Percentiles rank a stretch among this genome's conserved stretches.
Evolutionary conservation across 2,329 filamentous ascomycete genomes (phyloP).

Genomic region (Fusarium lyarnte): DNA sequence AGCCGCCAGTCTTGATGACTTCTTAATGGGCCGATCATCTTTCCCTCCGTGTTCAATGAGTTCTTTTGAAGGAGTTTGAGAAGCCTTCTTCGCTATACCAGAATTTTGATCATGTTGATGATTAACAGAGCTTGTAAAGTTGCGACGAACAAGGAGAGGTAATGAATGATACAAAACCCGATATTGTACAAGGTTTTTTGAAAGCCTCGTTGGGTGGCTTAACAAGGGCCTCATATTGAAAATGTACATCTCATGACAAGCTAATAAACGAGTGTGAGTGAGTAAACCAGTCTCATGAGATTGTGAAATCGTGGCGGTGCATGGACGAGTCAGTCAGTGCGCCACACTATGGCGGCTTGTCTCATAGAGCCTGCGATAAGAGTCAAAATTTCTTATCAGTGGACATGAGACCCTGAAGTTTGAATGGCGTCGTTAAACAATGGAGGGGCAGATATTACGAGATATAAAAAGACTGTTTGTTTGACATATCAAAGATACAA

Average conservation of each 20-base stretch:
- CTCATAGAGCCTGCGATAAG: slow-evolving; percentile 17
- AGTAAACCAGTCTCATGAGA: slow-evolving; percentile 25
- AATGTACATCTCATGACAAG: slow-evolving; percentile 33
- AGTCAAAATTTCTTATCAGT: slow-evolving; percentile 25
- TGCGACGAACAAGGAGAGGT: slow-evolving; percentile 1
- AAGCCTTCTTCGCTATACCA: background rate
- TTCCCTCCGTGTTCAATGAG: background rate
- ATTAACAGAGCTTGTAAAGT: slow-evolving; percentile 23
- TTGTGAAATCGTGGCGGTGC: slow-evolving; percentile 27
- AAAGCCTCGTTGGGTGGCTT: slow-evolving; percentile 25
- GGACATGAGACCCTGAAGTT: background rate
- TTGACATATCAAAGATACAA: background rate
- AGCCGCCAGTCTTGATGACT: slow-evolving; percentile 34
- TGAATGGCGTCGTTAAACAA: background rate
- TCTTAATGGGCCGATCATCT: background rate
- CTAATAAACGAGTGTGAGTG: slow-evolving; percentile 11
- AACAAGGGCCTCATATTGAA: slow-evolving; percentile 33
- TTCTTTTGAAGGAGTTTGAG: background rate
- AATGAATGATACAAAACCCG: background rate
- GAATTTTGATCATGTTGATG: slow-evolving; percentile 17
- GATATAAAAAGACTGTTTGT: background rate
- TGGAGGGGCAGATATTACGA: background rate
- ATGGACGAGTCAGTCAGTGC: background rate
- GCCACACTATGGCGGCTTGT: slow-evolving; percentile 27
- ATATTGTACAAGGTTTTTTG: background rate